These are phyloP conservation scores for Fusarium xylarioides DNA, from an alignment of 2,329 filamentous ascomycete genomes.

Conservation along the genomic window DNA sequence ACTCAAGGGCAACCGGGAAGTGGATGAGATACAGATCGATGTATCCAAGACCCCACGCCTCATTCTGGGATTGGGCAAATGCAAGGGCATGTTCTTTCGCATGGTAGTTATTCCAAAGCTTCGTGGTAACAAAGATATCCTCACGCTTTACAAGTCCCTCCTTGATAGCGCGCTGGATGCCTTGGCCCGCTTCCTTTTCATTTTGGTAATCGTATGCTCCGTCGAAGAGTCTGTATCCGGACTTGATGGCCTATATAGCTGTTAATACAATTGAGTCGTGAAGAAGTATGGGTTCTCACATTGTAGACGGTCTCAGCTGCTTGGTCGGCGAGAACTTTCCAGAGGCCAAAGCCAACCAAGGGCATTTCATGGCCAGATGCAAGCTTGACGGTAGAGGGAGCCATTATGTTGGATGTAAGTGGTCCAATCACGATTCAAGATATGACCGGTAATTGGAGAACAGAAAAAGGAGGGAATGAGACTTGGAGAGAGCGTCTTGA, in stretches of 20 bases:
- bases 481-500: background rate
- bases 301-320: constrained; percentile 70
- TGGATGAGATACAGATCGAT: constrained; percentile 88
- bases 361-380: constrained; percentile 41
- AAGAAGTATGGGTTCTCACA: background rate
- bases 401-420: constrained; percentile 19
- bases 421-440: background rate
- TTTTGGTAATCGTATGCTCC: constrained; percentile 69
- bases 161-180: constrained; percentile 64
- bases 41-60: constrained; percentile 84
- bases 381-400: constrained; percentile 35
- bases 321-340: constrained; percentile 67
- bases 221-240: constrained; percentile 63
- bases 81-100: constrained; percentile 76
- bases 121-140: constrained; percentile 89
- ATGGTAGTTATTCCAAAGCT: constrained; percentile 92
- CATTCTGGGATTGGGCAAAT: constrained; percentile 77
- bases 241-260: constrained; percentile 55
- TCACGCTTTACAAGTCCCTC: constrained; percentile 72
- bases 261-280: background rate
- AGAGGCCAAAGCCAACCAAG: constrained; percentile 69
- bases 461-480: background rate
- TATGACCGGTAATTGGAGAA: background rate
- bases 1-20: constrained; percentile 59
- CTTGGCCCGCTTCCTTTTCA: constrained; percentile 71